Base-by-base conservation (phyloP, 768 basidiomycete genomes). In the Lepiota brunneoincarnata region DNA sequence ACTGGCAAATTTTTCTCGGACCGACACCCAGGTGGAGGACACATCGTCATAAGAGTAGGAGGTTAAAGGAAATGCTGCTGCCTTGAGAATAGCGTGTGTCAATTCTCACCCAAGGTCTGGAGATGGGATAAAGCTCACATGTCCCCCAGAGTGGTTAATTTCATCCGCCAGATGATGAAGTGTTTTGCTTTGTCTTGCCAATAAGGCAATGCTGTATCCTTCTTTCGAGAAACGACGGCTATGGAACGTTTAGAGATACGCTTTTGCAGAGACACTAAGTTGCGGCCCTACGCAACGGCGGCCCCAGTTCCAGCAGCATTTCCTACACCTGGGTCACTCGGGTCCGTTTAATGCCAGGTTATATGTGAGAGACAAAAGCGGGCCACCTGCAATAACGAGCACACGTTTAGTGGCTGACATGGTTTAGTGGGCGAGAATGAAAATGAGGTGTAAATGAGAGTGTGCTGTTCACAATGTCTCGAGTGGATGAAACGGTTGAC, bases 151-250 rank as follows among this genome's bases (percentile, higher is more conserved):
- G 10, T 68, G 57, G 47, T 76, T 84, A 40, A 90, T 76, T 54
- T 83, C 80, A 14, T 73, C 65, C 10, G 84, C 78, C 4, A 87
- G 67, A 23, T 69, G 72, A 42, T 78, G 68, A n/a, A 88, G 72
- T 18, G 76, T 63, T 15, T 79, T 78, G 2, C 72, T 62, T 12
- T 82, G 79, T 43, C 86, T 75, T 11, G 86, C 84, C 35, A 89
- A 73, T 40, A 90, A 69, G 0, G 87, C 88, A 28, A 89, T 76
- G 39, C 74, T 79, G 62, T 87, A 89, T 0, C 87, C 87, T 26
- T 78, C 68, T 61, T 80, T 80, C 5, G 81, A 75, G 56, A 87
- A 86, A 14, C 80, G 58, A 26, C 81, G 84, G 15, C 86, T 86
- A 59, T 7, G 56, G 15, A 45, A 2, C 9, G 60, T 17, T 21